These are phyloP conservation scores for Diaporthe longicolla DNA, from an alignment of 2,329 filamentous ascomycete species.

Conservation along the genomic window DNA sequence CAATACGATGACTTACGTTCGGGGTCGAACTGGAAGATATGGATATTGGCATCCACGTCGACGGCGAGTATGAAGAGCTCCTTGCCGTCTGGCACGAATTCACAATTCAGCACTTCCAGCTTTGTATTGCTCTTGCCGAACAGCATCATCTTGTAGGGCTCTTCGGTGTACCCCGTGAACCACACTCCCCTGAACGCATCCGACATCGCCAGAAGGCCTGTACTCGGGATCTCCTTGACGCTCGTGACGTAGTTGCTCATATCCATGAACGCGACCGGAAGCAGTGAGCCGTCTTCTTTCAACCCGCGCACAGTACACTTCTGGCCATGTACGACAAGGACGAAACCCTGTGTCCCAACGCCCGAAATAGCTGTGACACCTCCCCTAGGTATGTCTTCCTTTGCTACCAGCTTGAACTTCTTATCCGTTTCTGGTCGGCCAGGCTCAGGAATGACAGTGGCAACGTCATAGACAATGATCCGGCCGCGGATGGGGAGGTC, in stretches of 20 bases:
- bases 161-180: slow-evolving; percentile 97
- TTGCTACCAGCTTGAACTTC: slow-evolving; percentile 86
- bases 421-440: slow-evolving; percentile 87
- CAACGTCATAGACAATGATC: slow-evolving; percentile 92
- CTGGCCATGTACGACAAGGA: slow-evolving; percentile 92
- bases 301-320: slow-evolving; percentile 97
- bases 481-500: slow-evolving; percentile 88
- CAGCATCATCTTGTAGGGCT: slow-evolving; percentile 94
- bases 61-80: slow-evolving; percentile 86
- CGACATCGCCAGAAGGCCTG: slow-evolving; percentile 87
- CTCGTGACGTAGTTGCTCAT: slow-evolving; percentile 94
- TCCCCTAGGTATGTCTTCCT: slow-evolving; percentile 92
- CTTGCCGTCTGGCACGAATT: slow-evolving; percentile 89
- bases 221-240: slow-evolving; percentile 86
- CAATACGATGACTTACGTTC: slow-evolving; percentile 75
- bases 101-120: slow-evolving; percentile 84
- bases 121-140: slow-evolving; percentile 88
- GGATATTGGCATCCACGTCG: slow-evolving; percentile 88
- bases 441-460: slow-evolving; percentile 91
- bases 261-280: slow-evolving; percentile 97
- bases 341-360: slow-evolving; percentile 88
- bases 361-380: slow-evolving; percentile 89
- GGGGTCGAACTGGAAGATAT: slow-evolving; percentile 93
- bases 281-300: slow-evolving; percentile 92
- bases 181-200: slow-evolving; percentile 95